Evolutionary conservation across 2,329 filamentous ascomycete genomes (phyloP).

Genomic region (Hymenoscyphus albidus): DNA sequence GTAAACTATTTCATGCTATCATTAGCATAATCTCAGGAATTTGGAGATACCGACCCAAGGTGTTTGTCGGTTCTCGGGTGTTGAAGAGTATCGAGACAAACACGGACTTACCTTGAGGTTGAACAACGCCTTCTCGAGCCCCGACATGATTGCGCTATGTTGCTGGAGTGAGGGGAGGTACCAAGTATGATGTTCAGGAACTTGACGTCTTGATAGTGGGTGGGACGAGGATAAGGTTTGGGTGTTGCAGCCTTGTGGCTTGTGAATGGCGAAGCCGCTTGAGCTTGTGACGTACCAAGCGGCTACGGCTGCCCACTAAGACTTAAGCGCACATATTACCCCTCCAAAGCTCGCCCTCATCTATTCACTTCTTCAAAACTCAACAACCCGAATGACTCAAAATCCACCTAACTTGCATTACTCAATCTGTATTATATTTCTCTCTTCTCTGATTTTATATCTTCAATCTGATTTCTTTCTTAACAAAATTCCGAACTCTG

Average conservation of each 20-base stretch:
- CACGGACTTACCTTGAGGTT: slow-evolving; percentile 50
- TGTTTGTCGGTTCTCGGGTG: not conserved
- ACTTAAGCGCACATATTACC: slow-evolving; percentile 20
- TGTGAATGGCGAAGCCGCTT: slow-evolving; percentile 9
- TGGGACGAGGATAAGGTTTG: slow-evolving; percentile 10
- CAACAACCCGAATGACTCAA: slow-evolving; percentile 10
- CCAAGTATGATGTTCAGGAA: slow-evolving; percentile 3
- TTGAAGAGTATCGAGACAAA: slow-evolving; percentile 15
- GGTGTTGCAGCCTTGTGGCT: slow-evolving; percentile 20
- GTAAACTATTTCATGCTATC: slow-evolving; percentile 47
- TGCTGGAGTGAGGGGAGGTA: not conserved
- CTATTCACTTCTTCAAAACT: not conserved
- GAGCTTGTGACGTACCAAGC: slow-evolving; percentile 6
- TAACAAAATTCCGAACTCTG: not conserved
- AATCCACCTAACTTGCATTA: not conserved
- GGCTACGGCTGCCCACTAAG: slow-evolving; percentile 17
- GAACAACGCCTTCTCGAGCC: slow-evolving; percentile 58
- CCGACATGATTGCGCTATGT: slow-evolving; percentile 46
- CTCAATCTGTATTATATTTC: slow-evolving; percentile 4
- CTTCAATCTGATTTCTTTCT: not conserved
- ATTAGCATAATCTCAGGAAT: slow-evolving; percentile 11
- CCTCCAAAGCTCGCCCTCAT: slow-evolving; percentile 14
- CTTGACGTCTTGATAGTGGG: slow-evolving; percentile 8
- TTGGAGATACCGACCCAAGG: not conserved
- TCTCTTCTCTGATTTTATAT: slow-evolving; percentile 3